phyloP scores from a whole-genome alignment of 2,329 filamentous ascomycete genomes.

The Botrytis medusae region DNA sequence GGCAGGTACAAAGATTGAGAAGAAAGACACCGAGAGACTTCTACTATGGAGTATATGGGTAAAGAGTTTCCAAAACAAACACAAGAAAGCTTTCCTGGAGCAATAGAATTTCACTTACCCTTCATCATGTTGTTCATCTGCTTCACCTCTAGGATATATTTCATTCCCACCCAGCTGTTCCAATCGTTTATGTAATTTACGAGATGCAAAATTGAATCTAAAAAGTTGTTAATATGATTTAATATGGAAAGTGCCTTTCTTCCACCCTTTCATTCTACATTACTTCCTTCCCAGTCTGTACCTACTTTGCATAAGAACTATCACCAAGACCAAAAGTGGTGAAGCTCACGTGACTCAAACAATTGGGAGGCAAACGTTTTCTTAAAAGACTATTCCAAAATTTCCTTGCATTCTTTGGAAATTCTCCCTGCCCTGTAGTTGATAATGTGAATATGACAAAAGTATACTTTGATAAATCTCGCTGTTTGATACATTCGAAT shows the following conservation, averaged over 20 bases:
- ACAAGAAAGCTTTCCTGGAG: neutral
- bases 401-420: conserved; percentile 75
- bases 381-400: conserved; percentile 87
- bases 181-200: conserved; percentile 83
- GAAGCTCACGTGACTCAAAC: conserved; percentile 68
- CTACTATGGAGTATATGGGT: neutral
- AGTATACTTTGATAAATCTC: conserved; percentile 49
- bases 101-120: conserved; percentile 58
- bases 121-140: conserved; percentile 90
- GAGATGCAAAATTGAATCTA: conserved; percentile 89
- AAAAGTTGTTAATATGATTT: conserved; percentile 23
- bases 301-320: conserved; percentile 87
- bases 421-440: conserved; percentile 91
- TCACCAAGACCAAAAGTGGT: conserved; percentile 90
- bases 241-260: neutral
- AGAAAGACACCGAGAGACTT: neutral
- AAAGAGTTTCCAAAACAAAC: neutral
- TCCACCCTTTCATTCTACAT: neutral
- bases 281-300: neutral
- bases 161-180: conserved; percentile 78
- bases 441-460: conserved; percentile 80
- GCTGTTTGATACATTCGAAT: conserved; percentile 43
- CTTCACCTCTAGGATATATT: conserved; percentile 78
- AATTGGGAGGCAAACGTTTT: conserved; percentile 71
- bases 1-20: neutral